These are phyloP conservation scores for Trichosporon coremiiforme DNA, from an alignment of 1,284 basidiomycete species.

Conservation along the genomic window DNA sequence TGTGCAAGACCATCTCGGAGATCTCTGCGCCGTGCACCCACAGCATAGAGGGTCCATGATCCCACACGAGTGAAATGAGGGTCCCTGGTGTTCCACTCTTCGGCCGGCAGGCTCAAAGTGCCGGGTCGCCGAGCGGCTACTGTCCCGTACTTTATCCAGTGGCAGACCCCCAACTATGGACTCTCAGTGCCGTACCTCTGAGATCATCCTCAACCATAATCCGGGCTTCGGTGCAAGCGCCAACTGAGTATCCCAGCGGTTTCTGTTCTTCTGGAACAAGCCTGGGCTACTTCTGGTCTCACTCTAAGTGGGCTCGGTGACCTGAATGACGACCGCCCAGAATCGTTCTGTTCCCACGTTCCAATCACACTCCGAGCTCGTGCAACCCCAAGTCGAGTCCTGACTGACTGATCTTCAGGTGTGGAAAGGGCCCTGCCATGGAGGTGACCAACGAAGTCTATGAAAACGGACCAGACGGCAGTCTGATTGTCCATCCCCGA, in stretches of 20 bases:
- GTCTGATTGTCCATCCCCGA: not conserved
- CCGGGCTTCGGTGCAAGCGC: not conserved
- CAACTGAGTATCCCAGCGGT: not conserved
- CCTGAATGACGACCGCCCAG: not conserved
- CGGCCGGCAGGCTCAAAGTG: not conserved
- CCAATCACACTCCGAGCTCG: too few species aligned
- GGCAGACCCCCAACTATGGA: not conserved
- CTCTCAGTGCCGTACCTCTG: not conserved
- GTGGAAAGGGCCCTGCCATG: constrained; percentile 24
- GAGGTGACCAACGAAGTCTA: constrained; percentile 30
- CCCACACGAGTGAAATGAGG: not conserved
- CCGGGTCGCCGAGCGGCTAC: constrained; percentile 1
- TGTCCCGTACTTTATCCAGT: not conserved
- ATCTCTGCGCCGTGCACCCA: not conserved
- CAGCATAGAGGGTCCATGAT: too few species aligned
- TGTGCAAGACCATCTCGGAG: not conserved
- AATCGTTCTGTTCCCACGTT: too few species aligned
- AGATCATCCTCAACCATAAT: not conserved
- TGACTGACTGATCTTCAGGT: constrained; percentile 25
- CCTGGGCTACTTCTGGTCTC: not conserved
- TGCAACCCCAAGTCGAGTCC: too few species aligned
- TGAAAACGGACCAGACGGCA: not conserved
- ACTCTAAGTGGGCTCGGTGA: not conserved
- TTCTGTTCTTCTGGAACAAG: not conserved
- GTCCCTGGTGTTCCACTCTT: not conserved